A percentile compares a stretch with the other conserved stretches of the same genome.
Evolutionary conservation across 108 stramenopile species (phyloP).

Genomic region (Craspedostauros australis): DNA sequence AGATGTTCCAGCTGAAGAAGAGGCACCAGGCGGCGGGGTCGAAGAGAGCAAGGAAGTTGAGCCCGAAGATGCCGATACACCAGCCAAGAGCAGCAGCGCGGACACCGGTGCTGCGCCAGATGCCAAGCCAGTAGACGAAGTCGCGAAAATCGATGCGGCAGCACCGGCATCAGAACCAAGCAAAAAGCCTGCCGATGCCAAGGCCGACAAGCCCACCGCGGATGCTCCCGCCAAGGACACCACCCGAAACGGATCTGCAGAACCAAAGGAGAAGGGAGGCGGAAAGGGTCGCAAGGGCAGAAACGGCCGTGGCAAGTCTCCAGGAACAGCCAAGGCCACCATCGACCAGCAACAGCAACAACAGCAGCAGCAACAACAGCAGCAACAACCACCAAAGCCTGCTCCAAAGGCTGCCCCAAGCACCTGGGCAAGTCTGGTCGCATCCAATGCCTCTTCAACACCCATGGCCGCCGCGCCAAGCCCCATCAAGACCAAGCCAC

Average conservation of each 20-base stretch:
- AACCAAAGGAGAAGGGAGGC: constrained; percentile 26
- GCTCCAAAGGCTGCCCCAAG: constrained; percentile 48
- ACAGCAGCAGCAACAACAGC: constrained; percentile 4
- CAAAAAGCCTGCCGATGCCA: constrained; percentile 13
- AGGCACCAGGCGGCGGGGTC: constrained; percentile 41
- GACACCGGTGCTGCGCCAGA: constrained; percentile 17
- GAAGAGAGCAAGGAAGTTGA: constrained; percentile 39
- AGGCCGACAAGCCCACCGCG: constrained; percentile 20
- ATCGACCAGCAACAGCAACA: not conserved
- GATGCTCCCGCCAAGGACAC: not conserved
- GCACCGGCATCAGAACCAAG: constrained; percentile 19
- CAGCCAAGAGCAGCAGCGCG: no score
- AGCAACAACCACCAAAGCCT: constrained; percentile 14
- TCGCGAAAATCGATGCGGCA: constrained; percentile 7
- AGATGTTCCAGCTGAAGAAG: no score
- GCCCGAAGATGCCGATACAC: constrained; percentile 18
- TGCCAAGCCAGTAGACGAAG: constrained; percentile 23
- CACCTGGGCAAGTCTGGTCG: constrained; percentile 82
- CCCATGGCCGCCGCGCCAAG: constrained; percentile 14
- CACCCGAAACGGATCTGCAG: constrained; percentile 18
- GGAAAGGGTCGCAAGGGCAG: constrained; percentile 15
- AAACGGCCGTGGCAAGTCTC: constrained; percentile 11
- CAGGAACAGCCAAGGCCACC: not conserved
- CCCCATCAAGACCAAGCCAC: constrained; percentile 11
- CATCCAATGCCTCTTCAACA: constrained; percentile 33